phyloP scores from a whole-genome alignment of 164 flowering plant species.

The Magnolia officinalis region DNA sequence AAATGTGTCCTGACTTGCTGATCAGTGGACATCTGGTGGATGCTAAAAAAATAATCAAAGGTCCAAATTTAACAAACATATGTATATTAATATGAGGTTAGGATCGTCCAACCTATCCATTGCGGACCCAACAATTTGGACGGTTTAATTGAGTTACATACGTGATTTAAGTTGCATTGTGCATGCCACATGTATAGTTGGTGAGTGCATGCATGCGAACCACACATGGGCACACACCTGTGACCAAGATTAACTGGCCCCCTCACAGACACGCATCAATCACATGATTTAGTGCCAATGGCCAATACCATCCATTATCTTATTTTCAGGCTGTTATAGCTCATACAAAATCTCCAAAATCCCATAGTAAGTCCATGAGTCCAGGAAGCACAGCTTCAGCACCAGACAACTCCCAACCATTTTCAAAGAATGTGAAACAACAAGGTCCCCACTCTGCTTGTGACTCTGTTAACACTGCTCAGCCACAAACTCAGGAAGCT shows the following conservation, averaged over 20 bases:
- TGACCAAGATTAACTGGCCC: too few relatives aligned
- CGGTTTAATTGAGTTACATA: neutral
- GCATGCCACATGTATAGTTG: too few relatives aligned
- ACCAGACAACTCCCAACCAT: neutral
- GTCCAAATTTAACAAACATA: too few relatives aligned
- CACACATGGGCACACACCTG: too few relatives aligned
- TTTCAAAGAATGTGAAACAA: neutral
- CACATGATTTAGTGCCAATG: neutral
- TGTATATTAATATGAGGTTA: neutral
- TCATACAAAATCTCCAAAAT: constrained; percentile 4
- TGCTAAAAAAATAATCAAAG: too few relatives aligned
- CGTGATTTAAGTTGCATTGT: neutral
- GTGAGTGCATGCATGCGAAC: too few relatives aligned
- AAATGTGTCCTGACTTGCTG: too few relatives aligned
- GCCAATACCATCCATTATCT: neutral
- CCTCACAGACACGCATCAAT: neutral
- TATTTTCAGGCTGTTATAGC: constrained; percentile 8
- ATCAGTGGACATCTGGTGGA: too few relatives aligned
- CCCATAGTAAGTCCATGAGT: neutral
- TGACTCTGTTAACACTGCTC: neutral
- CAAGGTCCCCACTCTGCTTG: neutral
- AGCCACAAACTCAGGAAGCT: neutral
- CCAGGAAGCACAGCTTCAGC: neutral
- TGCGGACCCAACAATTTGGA: neutral
- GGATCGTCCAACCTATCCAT: neutral